Evolutionary conservation across 2,329 filamentous ascomycete species (phyloP).

Genomic region (Ophiostoma sp.): DNA sequence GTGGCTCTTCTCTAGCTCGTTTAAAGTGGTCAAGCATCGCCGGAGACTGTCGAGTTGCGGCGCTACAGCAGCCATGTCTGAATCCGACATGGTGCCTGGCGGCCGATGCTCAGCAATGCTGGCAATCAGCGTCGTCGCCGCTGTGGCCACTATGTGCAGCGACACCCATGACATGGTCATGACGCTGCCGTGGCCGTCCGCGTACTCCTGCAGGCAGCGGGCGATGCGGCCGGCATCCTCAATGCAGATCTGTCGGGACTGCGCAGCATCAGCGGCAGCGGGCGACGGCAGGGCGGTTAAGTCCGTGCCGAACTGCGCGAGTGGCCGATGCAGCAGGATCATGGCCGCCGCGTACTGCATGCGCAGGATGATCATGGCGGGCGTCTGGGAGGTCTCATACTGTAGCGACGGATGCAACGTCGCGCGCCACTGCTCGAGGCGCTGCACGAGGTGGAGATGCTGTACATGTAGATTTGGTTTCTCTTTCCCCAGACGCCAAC

Average conservation of each 20-base stretch:
- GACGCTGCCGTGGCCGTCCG: constrained; percentile 5
- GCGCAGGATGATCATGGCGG: constrained; percentile 4
- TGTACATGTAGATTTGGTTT: too few species aligned
- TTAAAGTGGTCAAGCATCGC: not conserved
- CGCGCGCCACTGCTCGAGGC: not conserved
- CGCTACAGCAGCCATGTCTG: not conserved
- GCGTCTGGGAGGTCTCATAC: not conserved
- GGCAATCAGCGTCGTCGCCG: constrained; percentile 13
- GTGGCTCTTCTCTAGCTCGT: constrained; percentile 16
- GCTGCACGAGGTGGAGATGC: not conserved
- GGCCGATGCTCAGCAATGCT: constrained; percentile 14
- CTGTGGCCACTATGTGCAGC: constrained; percentile 11
- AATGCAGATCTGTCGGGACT: constrained; percentile 16
- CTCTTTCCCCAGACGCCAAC: not conserved
- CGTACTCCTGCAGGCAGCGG: not conserved
- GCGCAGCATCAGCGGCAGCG: not conserved
- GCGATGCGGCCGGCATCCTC: not conserved
- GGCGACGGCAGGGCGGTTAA: too few species aligned
- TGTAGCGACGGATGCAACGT: not conserved
- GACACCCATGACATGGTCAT: constrained; percentile 10
- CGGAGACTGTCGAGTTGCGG: not conserved
- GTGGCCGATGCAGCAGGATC: constrained; percentile 16
- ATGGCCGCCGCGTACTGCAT: constrained; percentile 12
- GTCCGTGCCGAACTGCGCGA: constrained; percentile 4
- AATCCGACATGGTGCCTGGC: too few species aligned